Percentiles rank a stretch among this genome's conserved stretches.
Evolutionary conservation across 2,329 filamentous ascomycete genomes (phyloP).

Genomic region (Colletotrichum agaves): DNA sequence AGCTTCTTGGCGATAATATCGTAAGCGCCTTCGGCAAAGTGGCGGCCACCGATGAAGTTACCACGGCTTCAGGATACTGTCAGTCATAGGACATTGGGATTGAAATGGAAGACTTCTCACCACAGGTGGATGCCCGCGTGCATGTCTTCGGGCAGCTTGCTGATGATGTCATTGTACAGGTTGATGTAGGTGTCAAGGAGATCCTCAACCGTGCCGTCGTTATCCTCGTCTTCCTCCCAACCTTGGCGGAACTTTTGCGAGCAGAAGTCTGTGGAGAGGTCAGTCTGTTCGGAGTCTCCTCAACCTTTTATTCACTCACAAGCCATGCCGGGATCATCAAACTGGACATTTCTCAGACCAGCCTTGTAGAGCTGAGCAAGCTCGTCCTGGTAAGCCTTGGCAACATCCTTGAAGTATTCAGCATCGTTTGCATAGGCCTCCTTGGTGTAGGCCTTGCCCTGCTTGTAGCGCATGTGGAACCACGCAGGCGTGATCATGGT

Average conservation of each 20-base stretch:
- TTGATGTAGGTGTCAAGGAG: conserved; percentile 80
- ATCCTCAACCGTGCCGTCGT: conserved; percentile 72
- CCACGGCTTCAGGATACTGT: conserved; percentile 51
- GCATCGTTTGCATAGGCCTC: conserved; percentile 42
- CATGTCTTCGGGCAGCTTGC: conserved; percentile 73
- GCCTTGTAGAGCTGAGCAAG: conserved; percentile 69
- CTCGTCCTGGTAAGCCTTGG: conserved; percentile 73
- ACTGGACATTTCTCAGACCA: conserved; percentile 73
- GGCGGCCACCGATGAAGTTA: conserved; percentile 73
- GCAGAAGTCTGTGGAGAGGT: conserved; percentile 70
- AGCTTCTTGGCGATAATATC: conserved; percentile 75
- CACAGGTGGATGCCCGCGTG: conserved; percentile 83
- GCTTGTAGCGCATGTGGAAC: conserved; percentile 49
- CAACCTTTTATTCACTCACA: conserved; percentile 58
- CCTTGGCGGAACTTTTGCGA: conserved; percentile 76
- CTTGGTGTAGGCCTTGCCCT: conserved; percentile 41
- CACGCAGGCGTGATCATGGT: conserved; percentile 65
- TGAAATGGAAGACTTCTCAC: too few relatives aligned
- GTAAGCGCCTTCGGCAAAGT: conserved; percentile 75
- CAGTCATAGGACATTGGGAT: too few relatives aligned
- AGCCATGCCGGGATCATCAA: conserved; percentile 74
- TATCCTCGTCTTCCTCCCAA: conserved; percentile 74
- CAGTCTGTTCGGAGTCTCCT: background rate
- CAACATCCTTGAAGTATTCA: conserved; percentile 74
- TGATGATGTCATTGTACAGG: conserved; percentile 79